phyloP scores from a whole-genome alignment of 768 basidiomycete species.

The Lepiota subincarnata region DNA sequence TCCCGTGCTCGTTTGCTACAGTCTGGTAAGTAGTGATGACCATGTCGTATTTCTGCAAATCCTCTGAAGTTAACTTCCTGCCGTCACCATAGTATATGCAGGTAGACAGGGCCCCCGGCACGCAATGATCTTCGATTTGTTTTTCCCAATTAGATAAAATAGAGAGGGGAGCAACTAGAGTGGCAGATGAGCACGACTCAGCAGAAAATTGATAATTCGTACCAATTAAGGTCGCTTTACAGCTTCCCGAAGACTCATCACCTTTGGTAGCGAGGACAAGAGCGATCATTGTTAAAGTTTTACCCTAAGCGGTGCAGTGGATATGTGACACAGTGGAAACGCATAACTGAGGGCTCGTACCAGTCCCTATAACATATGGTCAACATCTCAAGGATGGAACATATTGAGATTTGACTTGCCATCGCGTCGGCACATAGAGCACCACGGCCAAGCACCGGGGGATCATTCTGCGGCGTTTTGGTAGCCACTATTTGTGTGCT shows the following conservation, averaged over 20 bases:
- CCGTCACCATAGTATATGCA: constrained; percentile 71
- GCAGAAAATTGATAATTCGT: constrained; percentile 13
- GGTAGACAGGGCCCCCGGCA: constrained; percentile 43
- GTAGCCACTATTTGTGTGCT: constrained; percentile 58
- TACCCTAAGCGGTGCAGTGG: constrained; percentile 48
- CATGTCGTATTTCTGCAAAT: constrained; percentile 67
- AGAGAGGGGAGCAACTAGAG: constrained; percentile 73
- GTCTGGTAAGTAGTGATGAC: constrained; percentile 85
- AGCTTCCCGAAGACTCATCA: constrained; percentile 52
- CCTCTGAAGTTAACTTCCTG: constrained; percentile 52
- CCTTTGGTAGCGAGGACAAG: constrained; percentile 74
- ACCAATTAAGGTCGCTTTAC: constrained; percentile 79
- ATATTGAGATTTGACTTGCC: constrained; percentile 34
- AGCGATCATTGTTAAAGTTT: constrained; percentile 86
- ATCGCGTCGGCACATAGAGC: constrained; percentile 89
- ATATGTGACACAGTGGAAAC: not conserved
- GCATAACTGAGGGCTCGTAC: constrained; percentile 21
- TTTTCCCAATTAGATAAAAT: constrained; percentile 88
- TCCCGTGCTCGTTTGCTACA: constrained; percentile 51
- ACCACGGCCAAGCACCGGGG: constrained; percentile 74
- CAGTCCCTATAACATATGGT: constrained; percentile 32
- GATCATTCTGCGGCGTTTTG: constrained; percentile 63
- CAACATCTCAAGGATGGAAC: not conserved
- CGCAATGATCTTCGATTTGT: constrained; percentile 73
- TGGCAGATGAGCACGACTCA: not conserved